Evolutionary conservation across 2,329 filamentous ascomycete genomes (phyloP).

Genomic region (Parascedosporium putredinis): DNA sequence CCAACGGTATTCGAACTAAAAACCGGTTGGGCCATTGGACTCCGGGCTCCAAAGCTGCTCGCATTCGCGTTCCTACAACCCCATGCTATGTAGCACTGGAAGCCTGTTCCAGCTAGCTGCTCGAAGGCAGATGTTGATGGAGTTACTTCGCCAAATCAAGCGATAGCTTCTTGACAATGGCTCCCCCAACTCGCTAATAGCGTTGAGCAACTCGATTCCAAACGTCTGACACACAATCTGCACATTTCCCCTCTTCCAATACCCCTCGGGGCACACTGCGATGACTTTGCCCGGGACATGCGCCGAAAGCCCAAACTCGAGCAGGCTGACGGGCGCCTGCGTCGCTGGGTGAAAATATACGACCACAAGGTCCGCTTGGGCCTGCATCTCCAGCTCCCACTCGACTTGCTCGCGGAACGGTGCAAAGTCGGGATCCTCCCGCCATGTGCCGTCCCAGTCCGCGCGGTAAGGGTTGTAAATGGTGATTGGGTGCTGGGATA

Average conservation of each 20-base stretch:
- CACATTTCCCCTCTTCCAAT: conserved; percentile 51
- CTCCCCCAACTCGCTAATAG: conserved; percentile 28
- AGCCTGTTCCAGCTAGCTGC: no score
- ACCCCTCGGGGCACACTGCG: conserved; percentile 41
- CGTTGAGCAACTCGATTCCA: conserved; percentile 31
- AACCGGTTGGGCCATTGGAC: no score
- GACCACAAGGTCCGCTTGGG: conserved; percentile 40
- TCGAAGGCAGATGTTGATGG: no score
- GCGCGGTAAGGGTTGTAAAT: conserved; percentile 46
- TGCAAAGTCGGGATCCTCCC: conserved; percentile 33
- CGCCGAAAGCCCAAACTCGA: conserved; percentile 49
- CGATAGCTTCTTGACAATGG: conserved; percentile 22
- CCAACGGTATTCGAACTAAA: no score
- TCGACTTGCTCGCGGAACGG: conserved; percentile 43
- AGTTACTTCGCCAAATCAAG: no score
- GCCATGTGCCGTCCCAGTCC: conserved; percentile 46
- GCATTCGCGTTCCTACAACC: no score
- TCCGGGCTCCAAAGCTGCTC: no score
- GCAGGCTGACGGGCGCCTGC: conserved; percentile 44
- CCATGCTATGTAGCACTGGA: no score
- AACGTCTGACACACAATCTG: conserved; percentile 42
- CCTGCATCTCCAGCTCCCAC: conserved; percentile 52
- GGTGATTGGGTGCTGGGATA: conserved; percentile 37
- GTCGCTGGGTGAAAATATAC: conserved; percentile 45
- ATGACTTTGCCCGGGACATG: conserved; percentile 30